Evolutionary conservation across 2,329 filamentous ascomycete genomes (phyloP), one percentile per base, ranked within the genome.

Genomic region (Epichloe baconii): DNA sequence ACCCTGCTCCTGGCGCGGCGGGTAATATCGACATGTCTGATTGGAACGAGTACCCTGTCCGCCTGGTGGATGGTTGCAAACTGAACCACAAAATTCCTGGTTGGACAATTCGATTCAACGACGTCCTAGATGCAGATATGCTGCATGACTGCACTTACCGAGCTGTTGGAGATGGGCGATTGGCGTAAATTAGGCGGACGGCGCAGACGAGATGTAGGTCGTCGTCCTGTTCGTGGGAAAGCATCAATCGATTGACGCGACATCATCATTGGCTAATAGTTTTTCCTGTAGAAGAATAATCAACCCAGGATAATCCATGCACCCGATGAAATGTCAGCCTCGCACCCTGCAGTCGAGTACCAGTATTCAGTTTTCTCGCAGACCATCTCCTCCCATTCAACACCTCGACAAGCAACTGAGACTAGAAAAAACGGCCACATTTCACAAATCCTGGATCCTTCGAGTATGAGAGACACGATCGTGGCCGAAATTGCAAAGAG

Each of bases 181-280:
- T 75, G 71, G 72, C 62, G 62, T 35, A 70, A 70, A 52, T 52
- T 75, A 1, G 70, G 70, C 0, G 72, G 69, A 12, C 64, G 72
- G n/a, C 52, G 75, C 12, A 61, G 71, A 14, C 36, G 61, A 21
- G 69, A 67, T 52, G 69, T 70, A 58, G 42, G 53, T 31, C 14
- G 26, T 31, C 7, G 26, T 31, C 26, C 26, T 31, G 26, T 31
- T 31, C 26, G 26, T 31, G 26, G 26, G 26, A 31, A 31, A 31
- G 10, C 8, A 10, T 31, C 26, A 31, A 31, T 31, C 4, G 8
- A 31, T 10, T 31, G 4, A 31, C 26, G 10, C 8, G 26, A 31
- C 8, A 31, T 31, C 26, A 31, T 31, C 26, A 4, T 31, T 10
- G 26, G 43, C 21, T 19, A 44, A 31, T n/a, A 10, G n/a, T 14